Conservation (phyloP, 2,329 filamentous ascomycete genomes). For the Fusarium napiforme region DNA sequence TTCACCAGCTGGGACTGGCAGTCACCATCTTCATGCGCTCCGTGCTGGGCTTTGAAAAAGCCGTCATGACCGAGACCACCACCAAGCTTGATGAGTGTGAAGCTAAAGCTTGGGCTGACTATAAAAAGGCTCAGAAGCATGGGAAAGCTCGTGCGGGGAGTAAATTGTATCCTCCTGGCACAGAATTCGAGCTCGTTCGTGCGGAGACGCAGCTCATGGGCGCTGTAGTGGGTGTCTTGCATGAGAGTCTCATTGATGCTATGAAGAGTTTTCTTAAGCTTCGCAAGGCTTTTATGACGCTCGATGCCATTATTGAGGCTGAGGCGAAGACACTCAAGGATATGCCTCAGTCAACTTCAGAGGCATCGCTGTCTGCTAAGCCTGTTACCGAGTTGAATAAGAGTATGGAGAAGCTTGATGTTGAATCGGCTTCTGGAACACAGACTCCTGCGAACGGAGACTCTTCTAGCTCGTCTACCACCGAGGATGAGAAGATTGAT, state of each 20-base stretch:
- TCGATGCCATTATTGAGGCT: constrained; percentile 81
- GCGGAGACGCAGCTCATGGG: constrained; percentile 90
- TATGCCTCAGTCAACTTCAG: constrained; percentile 4
- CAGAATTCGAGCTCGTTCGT: constrained; percentile 86
- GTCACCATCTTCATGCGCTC: constrained; percentile 87
- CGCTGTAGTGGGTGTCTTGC: constrained; percentile 87
- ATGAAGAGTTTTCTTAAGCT: constrained; percentile 94
- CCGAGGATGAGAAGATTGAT: constrained; percentile 34
- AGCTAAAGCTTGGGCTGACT: constrained; percentile 77
- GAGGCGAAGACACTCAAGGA: constrained; percentile 65
- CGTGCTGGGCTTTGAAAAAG: constrained; percentile 90
- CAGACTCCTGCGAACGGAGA: constrained; percentile 53
- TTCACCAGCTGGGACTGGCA: constrained; percentile 85
- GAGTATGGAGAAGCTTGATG: constrained; percentile 50
- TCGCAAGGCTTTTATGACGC: constrained; percentile 84
- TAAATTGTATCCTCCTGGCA: constrained; percentile 80
- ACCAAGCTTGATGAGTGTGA: constrained; percentile 80
- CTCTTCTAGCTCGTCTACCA: constrained; percentile 34
- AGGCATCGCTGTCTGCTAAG: constrained; percentile 10
- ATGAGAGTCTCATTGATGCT: constrained; percentile 91
- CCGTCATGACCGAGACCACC: constrained; percentile 86
- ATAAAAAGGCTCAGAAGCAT: constrained; percentile 78
- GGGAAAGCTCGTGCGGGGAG: constrained; percentile 51
- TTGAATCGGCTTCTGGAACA: constrained; percentile 50
- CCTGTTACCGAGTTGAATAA: constrained; percentile 42